Base-by-base conservation (phyloP, 495 filamentous ascomycete species). In the Xylaria flabelliformis region DNA sequence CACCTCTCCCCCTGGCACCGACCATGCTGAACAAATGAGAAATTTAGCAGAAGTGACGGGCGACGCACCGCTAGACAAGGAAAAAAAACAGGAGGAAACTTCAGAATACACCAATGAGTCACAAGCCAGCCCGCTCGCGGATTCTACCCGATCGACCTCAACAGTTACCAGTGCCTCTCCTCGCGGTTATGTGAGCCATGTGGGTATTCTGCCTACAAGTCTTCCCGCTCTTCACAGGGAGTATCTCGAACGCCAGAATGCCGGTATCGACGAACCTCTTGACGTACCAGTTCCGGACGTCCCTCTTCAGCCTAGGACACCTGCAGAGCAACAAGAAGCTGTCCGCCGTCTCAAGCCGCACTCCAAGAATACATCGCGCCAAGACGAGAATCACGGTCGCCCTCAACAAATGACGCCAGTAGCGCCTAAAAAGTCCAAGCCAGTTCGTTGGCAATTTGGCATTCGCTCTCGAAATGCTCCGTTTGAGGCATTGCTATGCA, bases 391-490 rank as follows among this genome's bases (percentile, higher is more conserved):
- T n/a, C 85, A 81, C 50, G 86, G 90, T 71, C 90, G 90, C 41
- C 93, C 93, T 1, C 91, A 91, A 62, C 84, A 84, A 5, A 88
- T 89, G 73, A 89, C 89, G 15, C 87, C 89, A 9, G 83, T 84
- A 32, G 85, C 88, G 32, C 82, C 90, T 58, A 95, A 92, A 79
- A 92, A 90, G 80, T 83, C 80, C 36, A 88, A 88, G 67, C 88
- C 90, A 3, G 93, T 94, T 1, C 92, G 93, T 71, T 99, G 96
- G 96, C 97, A 98, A 80, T 99, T 98, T 78, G 96, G 96, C 41
- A 99, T 99, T 71, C 90, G 96, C 1, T 95, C 92, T 29, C 88
- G 97, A 41, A 99, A 98, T 79, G 92, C 93, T 29, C 96, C 97
- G 0, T 90, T 95, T 39, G 96, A 99, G 76, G 96, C 96, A 0